phyloP scores from a whole-genome alignment of 2,329 filamentous ascomycete species.

The Neofusicoccum cordaticola region DNA sequence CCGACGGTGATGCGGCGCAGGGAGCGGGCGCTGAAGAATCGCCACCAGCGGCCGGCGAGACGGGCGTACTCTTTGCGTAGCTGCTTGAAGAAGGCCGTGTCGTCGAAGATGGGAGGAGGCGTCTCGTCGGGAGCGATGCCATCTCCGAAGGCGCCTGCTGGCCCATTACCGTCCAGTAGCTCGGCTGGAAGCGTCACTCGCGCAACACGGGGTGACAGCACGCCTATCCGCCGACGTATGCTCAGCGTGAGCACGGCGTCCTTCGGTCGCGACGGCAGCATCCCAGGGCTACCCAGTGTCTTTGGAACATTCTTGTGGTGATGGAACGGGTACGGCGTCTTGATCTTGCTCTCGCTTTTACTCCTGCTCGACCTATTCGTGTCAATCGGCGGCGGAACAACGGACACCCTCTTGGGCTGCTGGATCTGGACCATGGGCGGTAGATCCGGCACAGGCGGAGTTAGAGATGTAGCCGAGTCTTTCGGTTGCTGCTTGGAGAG shows the following conservation, averaged over 20 bases:
- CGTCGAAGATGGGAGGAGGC: not conserved
- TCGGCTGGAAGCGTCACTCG: constrained; percentile 10
- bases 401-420: constrained; percentile 3
- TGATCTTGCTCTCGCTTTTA: not conserved
- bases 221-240: not conserved
- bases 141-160: not conserved
- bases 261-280: not conserved
- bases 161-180: not conserved
- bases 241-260: constrained; percentile 1
- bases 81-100: constrained; percentile 7
- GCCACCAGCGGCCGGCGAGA: constrained; percentile 12
- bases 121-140: not conserved
- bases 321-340: constrained; percentile 14
- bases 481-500: not conserved
- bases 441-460: not conserved
- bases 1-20: constrained; percentile 12
- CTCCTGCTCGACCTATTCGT: not conserved
- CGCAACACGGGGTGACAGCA: constrained; percentile 5
- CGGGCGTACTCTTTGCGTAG: constrained; percentile 12
- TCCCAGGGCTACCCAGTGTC: not conserved
- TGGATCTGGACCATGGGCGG: not conserved
- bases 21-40: constrained; percentile 15
- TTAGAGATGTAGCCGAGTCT: not conserved
- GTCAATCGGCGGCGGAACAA: constrained; percentile 13
- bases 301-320: constrained; percentile 9